Conservation (phyloP, 2,329 filamentous ascomycete species). For the Arthrinium phaeospermum region DNA sequence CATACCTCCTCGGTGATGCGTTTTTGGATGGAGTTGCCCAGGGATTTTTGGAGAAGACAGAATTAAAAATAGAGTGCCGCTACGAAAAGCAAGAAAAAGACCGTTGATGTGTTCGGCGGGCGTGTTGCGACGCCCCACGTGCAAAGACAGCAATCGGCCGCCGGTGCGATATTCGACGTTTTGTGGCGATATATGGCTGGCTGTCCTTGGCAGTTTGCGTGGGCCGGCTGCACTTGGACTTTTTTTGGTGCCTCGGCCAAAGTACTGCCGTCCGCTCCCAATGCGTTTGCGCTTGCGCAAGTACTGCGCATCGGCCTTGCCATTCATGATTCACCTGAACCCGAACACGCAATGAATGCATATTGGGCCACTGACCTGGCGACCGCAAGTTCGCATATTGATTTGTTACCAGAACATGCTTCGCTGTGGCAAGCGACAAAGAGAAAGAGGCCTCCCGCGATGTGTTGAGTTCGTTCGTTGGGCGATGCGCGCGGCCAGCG, state of each 20-base stretch:
- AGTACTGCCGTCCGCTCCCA: neutral
- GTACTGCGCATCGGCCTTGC: neutral
- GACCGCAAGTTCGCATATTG: neutral
- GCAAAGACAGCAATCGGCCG: slow-evolving; percentile 1
- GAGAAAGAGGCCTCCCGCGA: neutral
- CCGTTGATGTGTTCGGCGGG: neutral
- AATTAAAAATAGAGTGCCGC: neutral
- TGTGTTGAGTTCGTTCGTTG: neutral
- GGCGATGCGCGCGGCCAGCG: slow-evolving; percentile 15
- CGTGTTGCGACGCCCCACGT: neutral
- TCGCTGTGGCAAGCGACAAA: neutral
- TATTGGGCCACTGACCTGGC: neutral
- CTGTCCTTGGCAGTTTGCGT: slow-evolving; percentile 2
- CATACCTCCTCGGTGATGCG: neutral
- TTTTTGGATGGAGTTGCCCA: neutral
- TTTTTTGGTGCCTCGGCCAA: neutral
- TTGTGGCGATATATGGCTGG: slow-evolving; percentile 9
- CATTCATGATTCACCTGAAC: slow-evolving; percentile 5
- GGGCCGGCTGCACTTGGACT: neutral
- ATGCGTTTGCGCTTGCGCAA: slow-evolving; percentile 6
- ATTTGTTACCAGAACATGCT: neutral
- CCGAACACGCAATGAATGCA: slow-evolving; percentile 4
- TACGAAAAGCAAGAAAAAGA: slow-evolving; percentile 9
- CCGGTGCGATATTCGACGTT: neutral
- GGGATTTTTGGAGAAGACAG: neutral